Conservation (phyloP, 495 filamentous ascomycete genomes). For the Lepraria neglecta region DNA sequence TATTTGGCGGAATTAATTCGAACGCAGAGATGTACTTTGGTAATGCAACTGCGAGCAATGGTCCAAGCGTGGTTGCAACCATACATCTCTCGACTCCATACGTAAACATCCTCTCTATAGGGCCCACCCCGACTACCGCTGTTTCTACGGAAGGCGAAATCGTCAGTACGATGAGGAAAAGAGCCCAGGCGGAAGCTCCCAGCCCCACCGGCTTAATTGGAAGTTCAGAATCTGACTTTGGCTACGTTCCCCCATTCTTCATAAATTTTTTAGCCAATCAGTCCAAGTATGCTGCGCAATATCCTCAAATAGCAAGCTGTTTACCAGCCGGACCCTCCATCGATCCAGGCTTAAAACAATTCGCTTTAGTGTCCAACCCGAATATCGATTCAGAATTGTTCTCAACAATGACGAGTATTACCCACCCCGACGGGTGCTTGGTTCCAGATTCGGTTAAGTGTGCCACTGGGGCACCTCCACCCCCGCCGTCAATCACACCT, state of each 20-base stretch:
- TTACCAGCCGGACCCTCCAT: constrained; percentile 20
- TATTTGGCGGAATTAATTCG: constrained; percentile 18
- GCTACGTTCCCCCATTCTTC: constrained; percentile 20
- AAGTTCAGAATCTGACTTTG: constrained; percentile 11
- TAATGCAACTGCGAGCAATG: constrained; percentile 1
- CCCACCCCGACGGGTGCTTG: constrained; percentile 10
- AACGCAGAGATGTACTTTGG: constrained; percentile 18
- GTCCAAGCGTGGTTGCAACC: not conserved
- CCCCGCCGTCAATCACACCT: not conserved
- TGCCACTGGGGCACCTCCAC: not conserved
- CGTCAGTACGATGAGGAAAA: not conserved
- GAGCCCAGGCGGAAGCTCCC: not conserved
- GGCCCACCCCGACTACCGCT: not conserved
- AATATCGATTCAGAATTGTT: not conserved
- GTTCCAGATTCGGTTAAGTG: not conserved
- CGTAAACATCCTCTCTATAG: constrained; percentile 1
- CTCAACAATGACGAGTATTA: not conserved
- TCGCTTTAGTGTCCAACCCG: not conserved
- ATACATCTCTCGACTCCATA: constrained; percentile 20
- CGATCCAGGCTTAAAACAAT: constrained; percentile 9
- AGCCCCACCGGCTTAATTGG: not conserved
- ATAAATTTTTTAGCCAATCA: constrained; percentile 17
- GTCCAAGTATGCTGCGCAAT: constrained; percentile 13
- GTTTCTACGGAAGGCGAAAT: constrained; percentile 6
- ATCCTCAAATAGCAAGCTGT: constrained; percentile 14